Conservation (phyloP, 2,329 filamentous ascomycete species). For the Emydomyces testavorans region DNA sequence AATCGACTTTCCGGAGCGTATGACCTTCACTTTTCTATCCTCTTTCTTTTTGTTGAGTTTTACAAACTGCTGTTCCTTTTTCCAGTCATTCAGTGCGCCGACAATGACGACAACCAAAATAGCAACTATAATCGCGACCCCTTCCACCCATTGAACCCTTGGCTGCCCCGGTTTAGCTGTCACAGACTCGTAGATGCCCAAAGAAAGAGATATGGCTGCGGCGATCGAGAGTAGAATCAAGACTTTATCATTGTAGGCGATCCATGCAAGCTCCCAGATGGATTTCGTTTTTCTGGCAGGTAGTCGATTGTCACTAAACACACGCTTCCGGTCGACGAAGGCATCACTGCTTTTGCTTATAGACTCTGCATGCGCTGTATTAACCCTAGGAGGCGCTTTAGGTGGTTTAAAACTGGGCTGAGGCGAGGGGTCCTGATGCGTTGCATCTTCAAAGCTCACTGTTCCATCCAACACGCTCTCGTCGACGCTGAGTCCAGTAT, state of each 20-base stretch:
- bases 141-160: conserved; percentile 55
- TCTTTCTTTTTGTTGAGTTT: conserved; percentile 66
- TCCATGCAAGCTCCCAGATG: conserved; percentile 61
- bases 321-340: conserved; percentile 54
- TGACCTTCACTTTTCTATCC: conserved; percentile 59
- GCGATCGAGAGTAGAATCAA: conserved; percentile 60
- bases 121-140: conserved; percentile 54
- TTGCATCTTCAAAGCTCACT: conserved; percentile 57
- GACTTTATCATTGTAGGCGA: conserved; percentile 73
- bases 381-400: conserved; percentile 13
- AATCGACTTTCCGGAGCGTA: conserved; percentile 60
- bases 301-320: conserved; percentile 58
- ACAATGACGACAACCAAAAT: conserved; percentile 54
- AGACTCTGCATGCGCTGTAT: conserved; percentile 15
- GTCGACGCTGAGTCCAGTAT: conserved; percentile 57
- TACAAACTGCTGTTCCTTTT: conserved; percentile 55
- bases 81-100: conserved; percentile 54
- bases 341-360: conserved; percentile 25
- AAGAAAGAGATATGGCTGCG: conserved; percentile 59
- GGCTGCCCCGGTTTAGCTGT: conserved; percentile 41
- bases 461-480: conserved; percentile 53
- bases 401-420: conserved; percentile 16
- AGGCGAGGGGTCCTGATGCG: conserved; percentile 16
- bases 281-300: conserved; percentile 58
- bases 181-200: conserved; percentile 63